Percentiles rank a stretch among this genome's conserved stretches.
Conservation (phyloP, 1,139 yeast genomes). For the Debaryomyces nepalensis region DNA sequence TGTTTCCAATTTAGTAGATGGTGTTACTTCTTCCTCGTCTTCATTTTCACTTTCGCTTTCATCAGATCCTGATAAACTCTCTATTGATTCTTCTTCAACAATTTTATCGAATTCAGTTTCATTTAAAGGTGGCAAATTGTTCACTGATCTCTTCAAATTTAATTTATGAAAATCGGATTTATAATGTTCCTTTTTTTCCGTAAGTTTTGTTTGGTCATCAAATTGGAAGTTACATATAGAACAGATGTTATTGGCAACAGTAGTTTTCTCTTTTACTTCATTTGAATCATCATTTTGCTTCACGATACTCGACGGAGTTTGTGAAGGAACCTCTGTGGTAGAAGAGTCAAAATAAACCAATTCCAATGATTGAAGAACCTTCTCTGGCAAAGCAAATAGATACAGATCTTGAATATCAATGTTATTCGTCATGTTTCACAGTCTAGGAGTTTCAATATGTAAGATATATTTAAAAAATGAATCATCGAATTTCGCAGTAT, state of each 20-base stretch:
- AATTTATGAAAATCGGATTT: slow-evolving; percentile 64
- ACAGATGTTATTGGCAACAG: slow-evolving; percentile 17
- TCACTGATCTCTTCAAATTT: slow-evolving; percentile 59
- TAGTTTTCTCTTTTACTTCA: background rate
- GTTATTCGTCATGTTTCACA: background rate
- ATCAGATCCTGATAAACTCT: slow-evolving; percentile 63
- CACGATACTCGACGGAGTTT: slow-evolving; percentile 12
- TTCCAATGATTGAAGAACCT: slow-evolving; percentile 51
- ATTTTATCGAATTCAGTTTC: slow-evolving; percentile 65
- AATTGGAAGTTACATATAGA: slow-evolving; percentile 17
- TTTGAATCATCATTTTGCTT: background rate
- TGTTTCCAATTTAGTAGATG: slow-evolving; percentile 27
- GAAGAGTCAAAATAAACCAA: slow-evolving; percentile 61
- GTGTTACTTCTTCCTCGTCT: slow-evolving; percentile 16
- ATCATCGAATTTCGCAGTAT: too few species aligned
- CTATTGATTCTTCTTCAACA: slow-evolving; percentile 55
- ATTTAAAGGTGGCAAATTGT: slow-evolving; percentile 50
- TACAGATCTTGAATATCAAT: slow-evolving; percentile 47
- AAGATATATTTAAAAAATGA: background rate
- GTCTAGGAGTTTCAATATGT: too few species aligned
- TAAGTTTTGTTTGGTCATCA: slow-evolving; percentile 17
- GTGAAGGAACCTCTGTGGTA: slow-evolving; percentile 27
- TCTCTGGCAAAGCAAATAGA: slow-evolving; percentile 52
- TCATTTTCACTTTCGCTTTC: slow-evolving; percentile 30
- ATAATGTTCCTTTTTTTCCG: slow-evolving; percentile 52